A percentile compares a stretch with the other conserved stretches of the same genome.
These are phyloP conservation scores for Colletotrichum sansevieriae DNA, from an alignment of 2,329 filamentous ascomycete genomes.

Conservation along the genomic window DNA sequence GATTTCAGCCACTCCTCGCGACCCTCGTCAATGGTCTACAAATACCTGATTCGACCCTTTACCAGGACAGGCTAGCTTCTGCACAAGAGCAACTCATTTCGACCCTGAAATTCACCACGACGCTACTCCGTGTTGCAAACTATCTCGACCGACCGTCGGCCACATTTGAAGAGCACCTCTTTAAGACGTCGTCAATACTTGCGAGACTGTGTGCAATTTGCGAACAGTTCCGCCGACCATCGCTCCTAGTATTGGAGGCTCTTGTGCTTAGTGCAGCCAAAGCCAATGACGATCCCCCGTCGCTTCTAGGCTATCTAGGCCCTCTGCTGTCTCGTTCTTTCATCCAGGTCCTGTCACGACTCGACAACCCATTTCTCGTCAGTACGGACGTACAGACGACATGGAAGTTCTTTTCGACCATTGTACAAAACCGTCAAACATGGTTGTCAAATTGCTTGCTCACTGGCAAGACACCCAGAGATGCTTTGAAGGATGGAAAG, in stretches of 20 bases:
- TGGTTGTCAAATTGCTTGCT: constrained; percentile 96
- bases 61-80: constrained; percentile 65
- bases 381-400: constrained; percentile 74
- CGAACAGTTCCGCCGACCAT: constrained; percentile 73
- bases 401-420: constrained; percentile 88
- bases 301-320: constrained; percentile 90
- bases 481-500: constrained; percentile 72
- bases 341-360: constrained; percentile 79
- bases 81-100: constrained; percentile 74
- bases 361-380: constrained; percentile 82
- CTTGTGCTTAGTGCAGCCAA: constrained; percentile 79
- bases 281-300: constrained; percentile 82
- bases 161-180: constrained; percentile 81
- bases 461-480: constrained; percentile 86
- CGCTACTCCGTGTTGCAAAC: constrained; percentile 77
- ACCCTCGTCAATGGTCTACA: constrained; percentile 74
- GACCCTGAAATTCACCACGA: constrained; percentile 75
- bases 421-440: constrained; percentile 91
- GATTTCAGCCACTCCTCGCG: constrained; percentile 81
- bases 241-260: constrained; percentile 78
- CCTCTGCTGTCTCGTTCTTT: constrained; percentile 87
- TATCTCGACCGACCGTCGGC: constrained; percentile 73
- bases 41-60: constrained; percentile 72
- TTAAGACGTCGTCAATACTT: constrained; percentile 82
- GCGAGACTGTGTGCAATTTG: constrained; percentile 81